phyloP scores from a whole-genome alignment of 1,284 basidiomycete species.

The Ustilago trichophora region DNA sequence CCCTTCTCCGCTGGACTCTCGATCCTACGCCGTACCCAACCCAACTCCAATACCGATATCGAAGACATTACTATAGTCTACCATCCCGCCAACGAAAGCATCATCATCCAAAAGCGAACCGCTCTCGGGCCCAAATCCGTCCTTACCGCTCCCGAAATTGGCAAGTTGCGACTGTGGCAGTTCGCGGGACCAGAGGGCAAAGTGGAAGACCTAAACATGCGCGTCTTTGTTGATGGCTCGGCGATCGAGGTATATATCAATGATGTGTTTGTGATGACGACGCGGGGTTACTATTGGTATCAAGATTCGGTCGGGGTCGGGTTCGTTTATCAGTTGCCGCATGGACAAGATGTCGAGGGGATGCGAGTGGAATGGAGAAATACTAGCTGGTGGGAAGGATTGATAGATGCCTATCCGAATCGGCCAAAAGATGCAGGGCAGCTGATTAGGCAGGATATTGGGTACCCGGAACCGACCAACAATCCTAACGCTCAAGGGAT shows the following conservation, averaged over 20 bases:
- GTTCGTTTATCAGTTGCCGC: constrained; percentile 25
- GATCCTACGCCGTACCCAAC: constrained; percentile 14
- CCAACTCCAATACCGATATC: not conserved
- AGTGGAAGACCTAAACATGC: constrained; percentile 8
- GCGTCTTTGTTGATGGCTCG: constrained; percentile 38
- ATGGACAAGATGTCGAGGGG: not conserved
- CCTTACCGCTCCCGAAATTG: constrained; percentile 11
- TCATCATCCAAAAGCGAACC: constrained; percentile 24
- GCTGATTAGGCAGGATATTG: constrained; percentile 16
- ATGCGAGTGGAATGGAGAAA: constrained; percentile 7
- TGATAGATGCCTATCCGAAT: constrained; percentile 31
- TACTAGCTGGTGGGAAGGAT: constrained; percentile 36
- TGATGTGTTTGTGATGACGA: constrained; percentile 33
- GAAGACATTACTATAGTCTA: constrained; percentile 35
- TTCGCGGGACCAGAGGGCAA: not conserved
- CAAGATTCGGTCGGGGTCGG: constrained; percentile 13
- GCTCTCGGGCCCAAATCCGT: constrained; percentile 19
- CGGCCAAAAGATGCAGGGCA: constrained; percentile 19
- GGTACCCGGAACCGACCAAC: constrained; percentile 24
- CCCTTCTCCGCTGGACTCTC: constrained; percentile 29
- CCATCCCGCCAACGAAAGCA: constrained; percentile 22
- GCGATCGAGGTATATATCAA: constrained; percentile 43
- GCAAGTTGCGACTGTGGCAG: constrained; percentile 36
- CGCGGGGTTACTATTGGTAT: constrained; percentile 37
- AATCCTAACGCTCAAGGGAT: constrained; percentile 25